phyloP scores from a whole-genome alignment of 2,329 filamentous ascomycete genomes.

The Gaeumannomyces tritici region DNA sequence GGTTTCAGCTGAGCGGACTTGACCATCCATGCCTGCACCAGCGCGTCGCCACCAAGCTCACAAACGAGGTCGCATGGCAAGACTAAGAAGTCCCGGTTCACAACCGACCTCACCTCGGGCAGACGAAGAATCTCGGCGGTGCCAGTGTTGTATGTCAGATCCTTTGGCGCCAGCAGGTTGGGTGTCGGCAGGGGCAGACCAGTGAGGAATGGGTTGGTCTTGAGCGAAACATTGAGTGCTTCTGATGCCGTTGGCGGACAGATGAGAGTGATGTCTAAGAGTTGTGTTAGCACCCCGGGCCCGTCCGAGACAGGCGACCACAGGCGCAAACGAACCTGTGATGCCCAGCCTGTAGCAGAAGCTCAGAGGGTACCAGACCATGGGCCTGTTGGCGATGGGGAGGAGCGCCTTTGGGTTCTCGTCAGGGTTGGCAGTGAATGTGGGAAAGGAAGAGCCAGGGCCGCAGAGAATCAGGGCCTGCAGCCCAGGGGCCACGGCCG shows the following conservation, averaged over 20 bases:
- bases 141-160: slow-evolving; percentile 72
- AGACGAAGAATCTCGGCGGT: slow-evolving; percentile 83
- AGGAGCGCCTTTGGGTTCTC: slow-evolving; percentile 75
- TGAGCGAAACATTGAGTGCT: slow-evolving; percentile 60
- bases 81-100: slow-evolving; percentile 81
- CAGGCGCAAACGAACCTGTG: slow-evolving; percentile 44
- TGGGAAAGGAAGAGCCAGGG: slow-evolving; percentile 71
- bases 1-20: slow-evolving; percentile 42
- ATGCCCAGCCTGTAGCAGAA: slow-evolving; percentile 77
- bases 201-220: slow-evolving; percentile 70
- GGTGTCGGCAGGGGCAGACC: slow-evolving; percentile 63
- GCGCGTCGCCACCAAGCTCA: slow-evolving; percentile 71
- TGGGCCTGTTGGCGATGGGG: slow-evolving; percentile 74
- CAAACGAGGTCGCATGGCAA: slow-evolving; percentile 91
- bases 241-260: slow-evolving; percentile 55
- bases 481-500: slow-evolving; percentile 65
- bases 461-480: slow-evolving; percentile 79
- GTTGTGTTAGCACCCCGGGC: background rate
- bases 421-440: slow-evolving; percentile 71
- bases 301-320: background rate
- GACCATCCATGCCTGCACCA: slow-evolving; percentile 89
- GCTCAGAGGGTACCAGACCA: slow-evolving; percentile 84
- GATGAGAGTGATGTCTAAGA: slow-evolving; percentile 50
- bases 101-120: slow-evolving; percentile 66
- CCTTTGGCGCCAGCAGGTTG: slow-evolving; percentile 65